Percentiles rank a stretch among this genome's conserved stretches.
These are phyloP conservation scores for Fusarium secorum DNA, from an alignment of 2,329 filamentous ascomycete species.

Conservation along the genomic window DNA sequence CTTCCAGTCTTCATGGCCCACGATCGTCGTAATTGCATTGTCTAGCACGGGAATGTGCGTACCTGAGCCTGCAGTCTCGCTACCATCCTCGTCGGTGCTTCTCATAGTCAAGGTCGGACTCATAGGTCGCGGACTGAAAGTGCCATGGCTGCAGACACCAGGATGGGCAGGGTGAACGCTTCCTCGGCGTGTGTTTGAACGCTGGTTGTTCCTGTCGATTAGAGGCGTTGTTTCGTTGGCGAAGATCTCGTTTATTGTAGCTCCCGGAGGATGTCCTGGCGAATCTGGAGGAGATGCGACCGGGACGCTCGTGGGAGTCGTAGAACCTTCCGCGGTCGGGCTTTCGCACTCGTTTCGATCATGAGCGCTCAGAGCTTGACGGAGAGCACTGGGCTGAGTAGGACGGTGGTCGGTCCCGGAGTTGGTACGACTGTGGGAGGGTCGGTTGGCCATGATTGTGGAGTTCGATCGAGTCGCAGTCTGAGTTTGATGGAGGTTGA, in stretches of 20 bases:
- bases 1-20: slow-evolving; percentile 56
- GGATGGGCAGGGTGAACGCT: slow-evolving; percentile 50
- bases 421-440: slow-evolving; percentile 43
- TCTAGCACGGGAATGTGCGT: slow-evolving; percentile 50
- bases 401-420: slow-evolving; percentile 51
- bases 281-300: slow-evolving; percentile 34
- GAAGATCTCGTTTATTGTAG: slow-evolving; percentile 23
- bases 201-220: slow-evolving; percentile 46
- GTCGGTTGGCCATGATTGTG: slow-evolving; percentile 39
- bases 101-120: slow-evolving; percentile 53
- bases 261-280: slow-evolving; percentile 36
- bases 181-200: slow-evolving; percentile 25
- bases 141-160: slow-evolving; percentile 73
- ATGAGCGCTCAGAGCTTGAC: slow-evolving; percentile 53
- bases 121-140: slow-evolving; percentile 73
- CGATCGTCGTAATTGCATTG: slow-evolving; percentile 49
- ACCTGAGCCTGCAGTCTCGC: slow-evolving; percentile 46
- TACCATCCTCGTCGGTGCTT: slow-evolving; percentile 43
- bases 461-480: slow-evolving; percentile 2
- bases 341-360: slow-evolving; percentile 29
- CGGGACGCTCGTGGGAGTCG: slow-evolving; percentile 21
- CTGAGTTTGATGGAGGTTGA: not conserved
- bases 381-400: slow-evolving; percentile 55
- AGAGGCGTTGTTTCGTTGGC: slow-evolving; percentile 62
- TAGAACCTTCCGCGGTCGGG: not conserved